Percentiles rank a stretch among this genome's conserved stretches.
Evolutionary conservation across 2,329 filamentous ascomycete species (phyloP).

Genomic region (Aspergillus sp.): DNA sequence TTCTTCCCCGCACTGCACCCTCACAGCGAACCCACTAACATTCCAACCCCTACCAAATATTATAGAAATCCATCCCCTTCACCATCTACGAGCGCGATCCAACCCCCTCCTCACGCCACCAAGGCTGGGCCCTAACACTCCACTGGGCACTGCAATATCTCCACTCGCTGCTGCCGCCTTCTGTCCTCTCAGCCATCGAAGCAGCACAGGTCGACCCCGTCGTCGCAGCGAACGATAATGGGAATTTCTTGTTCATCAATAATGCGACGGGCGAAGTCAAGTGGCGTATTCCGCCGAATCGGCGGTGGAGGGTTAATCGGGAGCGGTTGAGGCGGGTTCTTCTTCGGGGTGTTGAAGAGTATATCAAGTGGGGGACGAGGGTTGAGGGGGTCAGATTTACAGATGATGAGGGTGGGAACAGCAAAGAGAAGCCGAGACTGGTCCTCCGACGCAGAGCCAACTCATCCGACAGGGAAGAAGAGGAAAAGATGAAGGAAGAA

Average conservation of each 20-base stretch:
- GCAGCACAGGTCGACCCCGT: conserved; percentile 30
- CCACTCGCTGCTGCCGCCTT: conserved; percentile 24
- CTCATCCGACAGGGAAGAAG: no score
- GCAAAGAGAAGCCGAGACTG: not conserved
- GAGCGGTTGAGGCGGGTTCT: conserved; percentile 29
- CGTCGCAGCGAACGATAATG: conserved; percentile 29
- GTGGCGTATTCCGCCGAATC: conserved; percentile 35
- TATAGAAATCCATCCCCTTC: conserved; percentile 34
- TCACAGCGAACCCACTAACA: not conserved
- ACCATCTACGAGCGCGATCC: conserved; percentile 37
- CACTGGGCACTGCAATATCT: conserved; percentile 31
- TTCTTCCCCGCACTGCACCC: not conserved
- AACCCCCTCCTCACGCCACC: conserved; percentile 27
- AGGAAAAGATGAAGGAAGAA: conserved; percentile 7
- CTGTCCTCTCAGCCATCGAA: conserved; percentile 24
- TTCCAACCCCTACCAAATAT: not conserved
- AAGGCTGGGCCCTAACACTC: conserved; percentile 35
- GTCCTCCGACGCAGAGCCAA: not conserved
- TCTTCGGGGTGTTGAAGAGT: conserved; percentile 25
- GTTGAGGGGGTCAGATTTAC: conserved; percentile 15
- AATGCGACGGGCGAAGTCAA: conserved; percentile 33
- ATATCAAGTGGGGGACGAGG: conserved; percentile 25
- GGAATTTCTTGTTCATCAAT: conserved; percentile 36
- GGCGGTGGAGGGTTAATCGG: conserved; percentile 34
- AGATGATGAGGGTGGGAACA: not conserved